These are phyloP conservation scores for Coccomyxa sp. DNA, from an alignment of 139 green algal species.

Conservation along the genomic window DNA sequence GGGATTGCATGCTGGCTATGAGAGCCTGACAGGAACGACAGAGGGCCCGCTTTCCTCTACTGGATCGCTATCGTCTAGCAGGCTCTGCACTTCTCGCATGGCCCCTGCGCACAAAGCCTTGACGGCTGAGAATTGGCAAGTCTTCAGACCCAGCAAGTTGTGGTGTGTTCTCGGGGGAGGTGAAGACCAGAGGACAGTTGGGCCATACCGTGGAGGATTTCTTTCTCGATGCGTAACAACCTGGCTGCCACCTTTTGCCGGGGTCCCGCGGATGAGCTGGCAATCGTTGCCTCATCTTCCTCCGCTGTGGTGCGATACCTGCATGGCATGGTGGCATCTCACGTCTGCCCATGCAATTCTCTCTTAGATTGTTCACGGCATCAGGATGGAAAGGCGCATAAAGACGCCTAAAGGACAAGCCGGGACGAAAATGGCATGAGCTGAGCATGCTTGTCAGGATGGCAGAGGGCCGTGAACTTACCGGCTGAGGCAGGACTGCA, in stretches of 20 bases:
- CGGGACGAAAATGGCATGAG: background rate
- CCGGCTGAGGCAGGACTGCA: constrained; percentile 42
- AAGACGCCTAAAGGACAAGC: background rate
- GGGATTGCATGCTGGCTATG: background rate
- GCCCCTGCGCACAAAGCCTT: too few relatives aligned
- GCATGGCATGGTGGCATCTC: background rate
- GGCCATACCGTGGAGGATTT: constrained; percentile 35
- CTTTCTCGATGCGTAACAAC: constrained; percentile 64
- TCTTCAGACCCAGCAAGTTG: background rate
- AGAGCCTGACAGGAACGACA: background rate
- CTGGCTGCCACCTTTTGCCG: constrained; percentile 59
- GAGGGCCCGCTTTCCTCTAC: too few relatives aligned
- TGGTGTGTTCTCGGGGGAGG: background rate
- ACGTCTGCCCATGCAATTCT: background rate
- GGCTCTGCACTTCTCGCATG: background rate
- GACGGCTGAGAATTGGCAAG: too few relatives aligned
- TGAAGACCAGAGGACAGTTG: background rate
- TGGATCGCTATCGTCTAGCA: background rate
- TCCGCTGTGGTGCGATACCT: constrained; percentile 50
- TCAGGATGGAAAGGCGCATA: background rate
- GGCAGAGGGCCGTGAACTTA: background rate
- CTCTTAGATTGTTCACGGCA: background rate
- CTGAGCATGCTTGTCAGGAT: background rate
- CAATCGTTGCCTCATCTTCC: constrained; percentile 62
- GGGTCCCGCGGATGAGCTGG: constrained; percentile 36